Conservation (phyloP, 805 yeast genomes). For the Hanseniaspora taiwanica region DNA sequence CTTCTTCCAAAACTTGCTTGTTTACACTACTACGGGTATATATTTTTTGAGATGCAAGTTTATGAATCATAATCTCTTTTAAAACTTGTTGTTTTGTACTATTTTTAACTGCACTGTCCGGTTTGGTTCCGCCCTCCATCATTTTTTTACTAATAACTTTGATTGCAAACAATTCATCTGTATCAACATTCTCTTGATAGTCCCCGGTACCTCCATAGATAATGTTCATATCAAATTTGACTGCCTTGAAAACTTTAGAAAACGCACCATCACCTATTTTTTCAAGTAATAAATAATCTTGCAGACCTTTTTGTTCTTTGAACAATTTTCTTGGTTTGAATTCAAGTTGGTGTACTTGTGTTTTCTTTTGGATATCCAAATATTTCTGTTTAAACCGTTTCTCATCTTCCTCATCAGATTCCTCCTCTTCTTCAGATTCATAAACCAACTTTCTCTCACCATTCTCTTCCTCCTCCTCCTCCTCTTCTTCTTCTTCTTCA, state of each 20-base stretch:
- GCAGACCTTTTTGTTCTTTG: constrained; percentile 25
- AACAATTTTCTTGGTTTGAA: constrained; percentile 17
- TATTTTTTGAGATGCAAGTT: constrained; percentile 37
- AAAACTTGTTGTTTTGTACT: constrained; percentile 42
- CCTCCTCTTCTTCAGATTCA: constrained; percentile 10
- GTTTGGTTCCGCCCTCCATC: constrained; percentile 34
- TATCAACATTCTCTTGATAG: constrained; percentile 8
- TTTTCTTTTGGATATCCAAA: neutral
- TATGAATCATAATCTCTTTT: constrained; percentile 66
- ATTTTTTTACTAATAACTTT: constrained; percentile 56
- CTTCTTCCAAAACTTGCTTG: neutral
- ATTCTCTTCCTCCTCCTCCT: constrained; percentile 7
- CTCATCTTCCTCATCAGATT: constrained; percentile 3
- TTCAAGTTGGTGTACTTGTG: constrained; percentile 4
- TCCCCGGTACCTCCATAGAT: constrained; percentile 7
- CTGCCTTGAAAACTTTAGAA: constrained; percentile 57
- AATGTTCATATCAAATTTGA: constrained; percentile 11
- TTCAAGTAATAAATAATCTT: constrained; percentile 27
- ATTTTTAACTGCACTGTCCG: constrained; percentile 11
- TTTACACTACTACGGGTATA: too few relatives aligned
- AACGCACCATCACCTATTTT: constrained; percentile 77
- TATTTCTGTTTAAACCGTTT: constrained; percentile 1
- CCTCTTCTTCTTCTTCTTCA: constrained; percentile 4
- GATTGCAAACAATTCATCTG: constrained; percentile 31
- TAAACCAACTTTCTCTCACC: constrained; percentile 4